Evolutionary conservation across 352 stramenopile species (phyloP).

Genomic region (Phytopythium delawarense): DNA sequence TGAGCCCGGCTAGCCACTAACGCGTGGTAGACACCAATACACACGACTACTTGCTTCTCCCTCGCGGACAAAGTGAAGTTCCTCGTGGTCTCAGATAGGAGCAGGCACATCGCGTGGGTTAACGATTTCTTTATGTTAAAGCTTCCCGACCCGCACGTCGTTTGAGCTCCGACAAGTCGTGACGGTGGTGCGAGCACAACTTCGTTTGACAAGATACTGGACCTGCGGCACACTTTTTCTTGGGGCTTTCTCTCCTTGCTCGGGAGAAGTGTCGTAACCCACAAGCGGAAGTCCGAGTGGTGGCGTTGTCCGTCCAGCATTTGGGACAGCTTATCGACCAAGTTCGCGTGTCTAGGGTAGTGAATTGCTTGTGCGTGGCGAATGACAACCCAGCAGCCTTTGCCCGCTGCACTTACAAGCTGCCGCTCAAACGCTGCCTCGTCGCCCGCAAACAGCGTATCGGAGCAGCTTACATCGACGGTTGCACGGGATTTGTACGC

Average conservation of each 20-base stretch:
- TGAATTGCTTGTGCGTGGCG: not conserved
- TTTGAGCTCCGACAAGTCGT: not conserved
- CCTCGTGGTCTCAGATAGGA: not conserved
- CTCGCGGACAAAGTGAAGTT: not conserved
- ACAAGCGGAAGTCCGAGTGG: conserved; percentile 2
- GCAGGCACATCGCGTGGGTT: not conserved
- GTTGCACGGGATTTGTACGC: not conserved
- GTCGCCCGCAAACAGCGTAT: not conserved
- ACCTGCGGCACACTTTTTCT: not conserved
- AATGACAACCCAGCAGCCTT: not conserved
- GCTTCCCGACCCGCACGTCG: not conserved
- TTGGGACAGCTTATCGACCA: not conserved
- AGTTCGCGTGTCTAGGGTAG: too few species aligned
- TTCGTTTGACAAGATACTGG: not conserved
- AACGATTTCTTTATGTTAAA: not conserved
- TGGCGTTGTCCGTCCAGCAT: not conserved
- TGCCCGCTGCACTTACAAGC: not conserved
- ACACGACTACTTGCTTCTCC: not conserved
- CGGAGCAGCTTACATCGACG: not conserved
- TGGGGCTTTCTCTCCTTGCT: not conserved
- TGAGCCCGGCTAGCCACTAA: not conserved
- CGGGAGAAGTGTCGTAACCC: not conserved
- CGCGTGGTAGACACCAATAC: not conserved
- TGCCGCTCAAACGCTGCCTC: not conserved
- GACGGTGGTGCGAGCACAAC: not conserved